Conservation (phyloP, 768 basidiomycete genomes). For the Epithele typhae region DNA sequence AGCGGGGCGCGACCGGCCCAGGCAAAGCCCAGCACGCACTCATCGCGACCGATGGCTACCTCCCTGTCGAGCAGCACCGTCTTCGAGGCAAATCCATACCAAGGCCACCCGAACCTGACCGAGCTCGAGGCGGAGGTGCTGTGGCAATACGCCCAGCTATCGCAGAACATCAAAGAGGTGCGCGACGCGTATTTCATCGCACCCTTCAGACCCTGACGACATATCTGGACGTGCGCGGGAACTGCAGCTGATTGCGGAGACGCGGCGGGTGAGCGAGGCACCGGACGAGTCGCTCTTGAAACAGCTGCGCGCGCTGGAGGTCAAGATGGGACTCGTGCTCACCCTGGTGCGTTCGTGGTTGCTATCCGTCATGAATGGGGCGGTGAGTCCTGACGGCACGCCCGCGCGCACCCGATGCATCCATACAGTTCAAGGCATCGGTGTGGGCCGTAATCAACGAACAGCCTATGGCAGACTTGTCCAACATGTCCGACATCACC, state of each 20-base stretch:
- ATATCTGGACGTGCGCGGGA: no score
- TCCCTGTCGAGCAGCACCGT: conserved; percentile 25
- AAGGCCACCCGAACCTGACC: conserved; percentile 62
- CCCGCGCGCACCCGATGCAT: no score
- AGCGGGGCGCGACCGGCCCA: no score
- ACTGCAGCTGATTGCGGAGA: conserved; percentile 56
- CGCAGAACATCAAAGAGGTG: conserved; percentile 76
- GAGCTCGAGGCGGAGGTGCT: conserved; percentile 73
- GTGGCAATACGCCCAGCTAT: conserved; percentile 91
- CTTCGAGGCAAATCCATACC: conserved; percentile 66
- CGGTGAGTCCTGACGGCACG: no score
- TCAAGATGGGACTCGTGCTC: conserved; percentile 92
- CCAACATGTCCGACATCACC: conserved; percentile 18
- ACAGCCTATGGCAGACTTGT: conserved; percentile 40
- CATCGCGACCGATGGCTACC: no score
- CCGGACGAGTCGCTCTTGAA: conserved; percentile 77
- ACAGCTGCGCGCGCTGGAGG: conserved; percentile 76
- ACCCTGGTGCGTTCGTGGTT: conserved; percentile 61
- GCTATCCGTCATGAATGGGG: background rate
- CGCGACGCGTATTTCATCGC: conserved; percentile 19
- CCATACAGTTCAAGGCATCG: conserved; percentile 91
- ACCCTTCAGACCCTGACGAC: background rate
- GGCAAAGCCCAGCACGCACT: no score
- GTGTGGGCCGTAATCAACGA: conserved; percentile 93
- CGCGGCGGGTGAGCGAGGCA: conserved; percentile 64